These are phyloP conservation scores for Aspergillus piperis DNA, from an alignment of 2,329 filamentous ascomycete genomes.

Conservation along the genomic window DNA sequence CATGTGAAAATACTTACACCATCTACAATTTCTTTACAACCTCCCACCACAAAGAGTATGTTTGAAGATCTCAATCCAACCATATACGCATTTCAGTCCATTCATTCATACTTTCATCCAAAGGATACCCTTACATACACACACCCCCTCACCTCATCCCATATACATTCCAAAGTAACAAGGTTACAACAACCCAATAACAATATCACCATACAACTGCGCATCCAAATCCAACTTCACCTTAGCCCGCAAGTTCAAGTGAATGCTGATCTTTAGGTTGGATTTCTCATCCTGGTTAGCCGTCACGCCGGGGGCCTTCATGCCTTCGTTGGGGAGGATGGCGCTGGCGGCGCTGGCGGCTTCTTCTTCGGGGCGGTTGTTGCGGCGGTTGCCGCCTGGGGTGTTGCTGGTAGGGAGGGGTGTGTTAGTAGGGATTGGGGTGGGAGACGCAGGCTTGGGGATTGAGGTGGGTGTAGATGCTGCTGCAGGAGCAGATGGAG, in stretches of 20 bases:
- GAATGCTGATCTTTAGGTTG: constrained; percentile 26
- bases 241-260: constrained; percentile 28
- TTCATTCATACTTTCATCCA: too few relatives aligned
- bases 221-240: constrained; percentile 28
- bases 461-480: background rate
- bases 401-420: background rate
- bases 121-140: too few relatives aligned
- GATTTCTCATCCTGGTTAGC: constrained; percentile 16
- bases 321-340: background rate
- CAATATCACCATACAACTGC: constrained; percentile 28
- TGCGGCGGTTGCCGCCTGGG: background rate
- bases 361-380: background rate
- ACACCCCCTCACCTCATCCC: background rate
- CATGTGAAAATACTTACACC: too few relatives aligned
- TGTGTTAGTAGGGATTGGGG: background rate
- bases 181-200: constrained; percentile 26
- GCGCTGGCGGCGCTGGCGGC: background rate
- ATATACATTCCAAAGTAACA: background rate
- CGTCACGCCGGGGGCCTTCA: background rate
- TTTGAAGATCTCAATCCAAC: too few relatives aligned
- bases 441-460: too few relatives aligned
- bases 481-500: background rate
- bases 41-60: too few relatives aligned
- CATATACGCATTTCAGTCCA: too few relatives aligned
- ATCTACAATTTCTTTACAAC: too few relatives aligned